Base-by-base conservation (phyloP, 139 green algal species). In the Coelastrella sp. region DNA sequence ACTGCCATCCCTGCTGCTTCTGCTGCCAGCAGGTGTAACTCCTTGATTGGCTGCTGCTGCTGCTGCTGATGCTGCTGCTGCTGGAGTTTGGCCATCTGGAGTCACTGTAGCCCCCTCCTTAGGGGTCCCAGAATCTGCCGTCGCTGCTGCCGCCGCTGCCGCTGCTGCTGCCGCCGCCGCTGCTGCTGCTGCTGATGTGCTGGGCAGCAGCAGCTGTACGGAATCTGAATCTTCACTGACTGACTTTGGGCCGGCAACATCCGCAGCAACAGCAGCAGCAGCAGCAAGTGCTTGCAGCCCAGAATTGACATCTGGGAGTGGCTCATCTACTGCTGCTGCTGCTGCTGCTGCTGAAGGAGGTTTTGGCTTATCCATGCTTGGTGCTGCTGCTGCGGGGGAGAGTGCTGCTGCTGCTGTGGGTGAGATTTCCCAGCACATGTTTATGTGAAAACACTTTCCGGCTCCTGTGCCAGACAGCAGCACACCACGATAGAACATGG, bases 401-500 rank as follows among this genome's bases (percentile, higher is more conserved):
- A 0, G 8, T 25, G 83, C 24, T 66, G 65, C 65, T 76, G 66
- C 72, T 61, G 57, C 35, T 8, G 22, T 7, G 6, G 35, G 70
- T 61, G 22, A 60, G 49, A 90, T 57, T 15, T 85, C 75, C 86
- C 86, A 90, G 25, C 75, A 61, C 15, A 85, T 70, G 25, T 24
- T 25, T 7, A 90, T 85, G 60, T 90, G 58, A 61, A 90, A 90
- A 75, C 75, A 84, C 58, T 90, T 90, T 59, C 86, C 86, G 57
- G 35, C 74, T 56, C 86, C 86, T 85, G 75, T 25, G 49, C 19
- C n/a, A 73, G 0, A 68, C 68, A 80, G 65, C 15, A 68, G 65
- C 11, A 65, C 57, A 22, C 25, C 63, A 27, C 6, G 12, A 61
- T 57, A 15, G 20, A 25, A n/a, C 56, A 35, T 22, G 57, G 10